Evolutionary conservation across 257 asterid species (phyloP).

Genomic region (Solanum tarijense): DNA sequence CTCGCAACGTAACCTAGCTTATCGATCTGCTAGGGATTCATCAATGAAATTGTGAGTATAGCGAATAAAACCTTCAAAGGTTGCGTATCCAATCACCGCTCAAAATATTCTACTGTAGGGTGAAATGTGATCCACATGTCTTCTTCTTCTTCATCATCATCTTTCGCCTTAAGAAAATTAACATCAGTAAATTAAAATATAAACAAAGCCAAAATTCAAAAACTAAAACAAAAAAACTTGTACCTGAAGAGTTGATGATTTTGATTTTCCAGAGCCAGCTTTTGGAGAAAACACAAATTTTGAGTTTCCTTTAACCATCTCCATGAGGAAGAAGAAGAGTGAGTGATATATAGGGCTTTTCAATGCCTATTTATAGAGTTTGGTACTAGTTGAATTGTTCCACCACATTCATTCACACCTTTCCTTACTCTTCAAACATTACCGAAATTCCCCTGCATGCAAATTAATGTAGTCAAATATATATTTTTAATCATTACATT

Average conservation of each 20-base stretch:
- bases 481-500: too few species aligned
- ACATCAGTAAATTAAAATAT: too few species aligned
- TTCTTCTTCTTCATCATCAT: too few species aligned
- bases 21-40: not conserved
- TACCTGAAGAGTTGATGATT: not conserved
- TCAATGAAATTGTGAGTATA: not conserved
- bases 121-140: not conserved
- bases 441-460: not conserved
- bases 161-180: too few species aligned
- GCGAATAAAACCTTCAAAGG: not conserved
- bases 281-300: too few species aligned
- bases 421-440: not conserved
- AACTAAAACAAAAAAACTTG: too few species aligned
- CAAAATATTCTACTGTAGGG: not conserved
- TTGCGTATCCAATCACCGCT: too few species aligned
- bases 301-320: not conserved
- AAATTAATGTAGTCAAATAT: not conserved
- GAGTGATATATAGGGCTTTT: not conserved
- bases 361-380: not conserved
- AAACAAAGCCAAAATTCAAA: too few species aligned
- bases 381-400: not conserved
- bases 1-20: not conserved
- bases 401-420: not conserved
- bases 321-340: not conserved
- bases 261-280: not conserved